A percentile compares a stretch with the other conserved stretches of the same genome.
phyloP scores from a whole-genome alignment of 192 early-diverging fungal species.

The Gaertneriomyces sp. region DNA sequence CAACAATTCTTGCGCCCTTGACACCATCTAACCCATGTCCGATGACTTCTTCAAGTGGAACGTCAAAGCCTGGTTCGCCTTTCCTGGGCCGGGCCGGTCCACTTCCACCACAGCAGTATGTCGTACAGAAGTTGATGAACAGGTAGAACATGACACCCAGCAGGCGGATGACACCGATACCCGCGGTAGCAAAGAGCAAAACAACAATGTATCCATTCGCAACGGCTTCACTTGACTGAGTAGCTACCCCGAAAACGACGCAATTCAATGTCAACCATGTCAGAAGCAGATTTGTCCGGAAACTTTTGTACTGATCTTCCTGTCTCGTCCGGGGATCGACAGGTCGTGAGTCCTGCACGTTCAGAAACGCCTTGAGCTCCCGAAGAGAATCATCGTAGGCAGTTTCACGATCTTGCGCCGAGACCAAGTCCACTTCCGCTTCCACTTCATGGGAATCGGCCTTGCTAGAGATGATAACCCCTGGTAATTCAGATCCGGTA shows the following conservation, averaged over 20 bases:
- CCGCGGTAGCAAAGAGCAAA: slow-evolving; percentile 24
- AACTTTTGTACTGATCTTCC: slow-evolving; percentile 30
- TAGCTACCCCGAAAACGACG: slow-evolving; percentile 23
- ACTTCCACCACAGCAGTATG: not conserved
- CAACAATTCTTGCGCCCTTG: not conserved
- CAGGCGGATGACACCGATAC: slow-evolving; percentile 25
- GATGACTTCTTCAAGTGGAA: not conserved
- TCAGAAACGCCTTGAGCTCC: slow-evolving; percentile 44
- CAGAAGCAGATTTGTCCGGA: slow-evolving; percentile 44
- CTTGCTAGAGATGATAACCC: slow-evolving; percentile 23
- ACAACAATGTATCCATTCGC: slow-evolving; percentile 16
- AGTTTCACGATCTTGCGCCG: slow-evolving; percentile 53
- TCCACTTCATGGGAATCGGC: slow-evolving; percentile 20
- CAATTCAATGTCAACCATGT: slow-evolving; percentile 33
- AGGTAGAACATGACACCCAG: slow-evolving; percentile 31
- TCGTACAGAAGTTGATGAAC: not conserved
- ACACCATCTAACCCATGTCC: not conserved
- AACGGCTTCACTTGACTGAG: slow-evolving; percentile 6
- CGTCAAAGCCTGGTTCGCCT: not conserved
- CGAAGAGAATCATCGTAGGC: slow-evolving; percentile 60
- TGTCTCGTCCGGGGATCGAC: slow-evolving; percentile 12
- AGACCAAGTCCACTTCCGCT: slow-evolving; percentile 39
- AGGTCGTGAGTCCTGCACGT: slow-evolving; percentile 35
- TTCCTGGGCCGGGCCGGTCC: not conserved
- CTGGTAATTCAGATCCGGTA: slow-evolving; percentile 42